These are phyloP conservation scores for Chaetoceros tenuissimus DNA, from an alignment of 108 stramenopile genomes.

Conservation along the genomic window DNA sequence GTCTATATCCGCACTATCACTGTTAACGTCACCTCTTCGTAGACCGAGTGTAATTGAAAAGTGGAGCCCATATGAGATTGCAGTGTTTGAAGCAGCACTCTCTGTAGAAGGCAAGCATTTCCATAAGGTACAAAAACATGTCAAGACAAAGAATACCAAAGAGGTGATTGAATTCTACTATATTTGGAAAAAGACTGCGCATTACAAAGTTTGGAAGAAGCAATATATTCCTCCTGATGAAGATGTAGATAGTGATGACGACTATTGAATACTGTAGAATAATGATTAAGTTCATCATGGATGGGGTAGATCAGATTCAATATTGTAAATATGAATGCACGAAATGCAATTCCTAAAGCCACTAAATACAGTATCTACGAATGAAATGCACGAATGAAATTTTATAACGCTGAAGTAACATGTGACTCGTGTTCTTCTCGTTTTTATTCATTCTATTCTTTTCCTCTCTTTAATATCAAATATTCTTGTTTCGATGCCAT, in stretches of 20 bases:
- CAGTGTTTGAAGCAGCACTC: slow-evolving; percentile 77
- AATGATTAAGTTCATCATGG: no score
- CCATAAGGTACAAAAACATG: slow-evolving; percentile 43
- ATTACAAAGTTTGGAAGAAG: slow-evolving; percentile 83
- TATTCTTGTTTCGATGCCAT: no score
- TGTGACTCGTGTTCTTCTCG: no score
- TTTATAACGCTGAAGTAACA: no score
- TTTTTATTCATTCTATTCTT: no score
- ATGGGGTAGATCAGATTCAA: no score
- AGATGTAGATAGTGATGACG: slow-evolving; percentile 2
- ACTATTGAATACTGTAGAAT: no score
- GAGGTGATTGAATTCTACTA: slow-evolving; percentile 97
- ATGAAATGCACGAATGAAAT: no score
- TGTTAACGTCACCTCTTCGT: slow-evolving; percentile 55
- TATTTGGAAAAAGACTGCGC: slow-evolving; percentile 93
- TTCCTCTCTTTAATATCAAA: no score
- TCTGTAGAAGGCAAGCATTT: slow-evolving; percentile 79
- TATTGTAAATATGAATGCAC: no score
- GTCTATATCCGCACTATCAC: slow-evolving; percentile 43
- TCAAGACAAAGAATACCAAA: slow-evolving; percentile 72
- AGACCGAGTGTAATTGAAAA: slow-evolving; percentile 72
- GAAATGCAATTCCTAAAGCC: no score
- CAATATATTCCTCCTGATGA: slow-evolving; percentile 23
- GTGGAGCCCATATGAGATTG: slow-evolving; percentile 85
- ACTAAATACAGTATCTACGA: no score